Conservation (phyloP, 805 yeast species). For the Lipomyces yamadae region DNA sequence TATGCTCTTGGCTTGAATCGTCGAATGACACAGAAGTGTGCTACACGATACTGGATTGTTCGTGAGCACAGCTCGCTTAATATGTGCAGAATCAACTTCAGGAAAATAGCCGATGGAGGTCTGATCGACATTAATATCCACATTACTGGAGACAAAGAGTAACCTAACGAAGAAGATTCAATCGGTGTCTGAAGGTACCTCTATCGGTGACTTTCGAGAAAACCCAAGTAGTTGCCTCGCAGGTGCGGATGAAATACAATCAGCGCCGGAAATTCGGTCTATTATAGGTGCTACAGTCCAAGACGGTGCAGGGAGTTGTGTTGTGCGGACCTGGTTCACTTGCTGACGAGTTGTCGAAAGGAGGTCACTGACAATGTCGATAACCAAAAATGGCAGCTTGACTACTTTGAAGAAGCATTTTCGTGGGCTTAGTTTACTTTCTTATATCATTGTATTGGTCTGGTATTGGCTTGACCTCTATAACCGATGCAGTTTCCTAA, state of each 20-base stretch:
- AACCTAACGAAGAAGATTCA: background rate
- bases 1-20: conserved; percentile 47
- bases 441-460: conserved; percentile 7
- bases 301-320: conserved; percentile 29
- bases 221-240: background rate
- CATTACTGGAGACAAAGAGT: conserved; percentile 24
- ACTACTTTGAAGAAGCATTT: conserved; percentile 34
- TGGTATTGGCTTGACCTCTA: background rate
- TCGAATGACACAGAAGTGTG: conserved; percentile 25
- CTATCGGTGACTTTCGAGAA: conserved; percentile 1
- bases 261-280: conserved; percentile 21
- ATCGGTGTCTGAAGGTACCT: background rate
- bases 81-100: conserved; percentile 29
- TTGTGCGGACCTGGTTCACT: conserved; percentile 32
- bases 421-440: conserved; percentile 26
- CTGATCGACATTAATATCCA: conserved; percentile 24
- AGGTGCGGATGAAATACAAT: conserved; percentile 3
- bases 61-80: conserved; percentile 17
- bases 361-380: conserved; percentile 28
- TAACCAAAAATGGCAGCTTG: conserved; percentile 26
- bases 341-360: conserved; percentile 26
- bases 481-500: no score
- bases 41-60: conserved; percentile 33
- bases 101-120: conserved; percentile 15
- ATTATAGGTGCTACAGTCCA: conserved; percentile 17